Percentiles rank a stretch among this genome's conserved stretches.
Evolutionary conservation across 2,329 filamentous ascomycete genomes (phyloP).

Genomic region (Pezicula rhizophila): DNA sequence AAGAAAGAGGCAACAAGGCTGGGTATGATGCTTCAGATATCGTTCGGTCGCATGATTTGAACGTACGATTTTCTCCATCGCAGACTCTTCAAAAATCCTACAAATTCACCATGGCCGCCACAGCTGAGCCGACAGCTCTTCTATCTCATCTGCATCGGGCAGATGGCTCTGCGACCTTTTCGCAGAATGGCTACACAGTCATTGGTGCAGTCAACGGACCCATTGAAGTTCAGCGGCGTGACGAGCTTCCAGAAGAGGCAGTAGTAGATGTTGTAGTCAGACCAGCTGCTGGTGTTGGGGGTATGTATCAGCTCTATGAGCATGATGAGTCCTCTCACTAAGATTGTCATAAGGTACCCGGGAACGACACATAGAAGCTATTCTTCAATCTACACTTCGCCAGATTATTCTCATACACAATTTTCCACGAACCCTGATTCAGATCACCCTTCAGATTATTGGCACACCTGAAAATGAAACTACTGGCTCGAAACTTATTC

Average conservation of each 20-base stretch:
- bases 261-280: conserved; percentile 85
- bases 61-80: background rate
- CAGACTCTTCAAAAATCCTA: background rate
- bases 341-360: conserved; percentile 46
- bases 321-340: conserved; percentile 6
- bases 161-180: conserved; percentile 76
- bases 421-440: conserved; percentile 72
- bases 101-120: conserved; percentile 35
- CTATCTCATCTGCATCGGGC: conserved; percentile 60
- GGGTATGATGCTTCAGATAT: background rate
- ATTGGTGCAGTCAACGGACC: conserved; percentile 88
- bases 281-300: conserved; percentile 77
- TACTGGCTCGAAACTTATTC: conserved; percentile 52
- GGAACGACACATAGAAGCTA: conserved; percentile 75
- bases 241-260: conserved; percentile 89
- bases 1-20: background rate
- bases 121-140: conserved; percentile 36
- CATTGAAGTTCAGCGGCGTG: conserved; percentile 79
- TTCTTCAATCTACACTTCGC: conserved; percentile 66
- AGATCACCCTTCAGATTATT: conserved; percentile 74
- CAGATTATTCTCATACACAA: conserved; percentile 69
- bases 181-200: conserved; percentile 70
- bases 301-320: conserved; percentile 36
- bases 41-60: background rate
- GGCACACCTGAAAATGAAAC: conserved; percentile 63